Evolutionary conservation across 2,329 filamentous ascomycete species (phyloP), one percentile per base, ranked within the genome.

Genomic region (Exophiala aquamarina): DNA sequence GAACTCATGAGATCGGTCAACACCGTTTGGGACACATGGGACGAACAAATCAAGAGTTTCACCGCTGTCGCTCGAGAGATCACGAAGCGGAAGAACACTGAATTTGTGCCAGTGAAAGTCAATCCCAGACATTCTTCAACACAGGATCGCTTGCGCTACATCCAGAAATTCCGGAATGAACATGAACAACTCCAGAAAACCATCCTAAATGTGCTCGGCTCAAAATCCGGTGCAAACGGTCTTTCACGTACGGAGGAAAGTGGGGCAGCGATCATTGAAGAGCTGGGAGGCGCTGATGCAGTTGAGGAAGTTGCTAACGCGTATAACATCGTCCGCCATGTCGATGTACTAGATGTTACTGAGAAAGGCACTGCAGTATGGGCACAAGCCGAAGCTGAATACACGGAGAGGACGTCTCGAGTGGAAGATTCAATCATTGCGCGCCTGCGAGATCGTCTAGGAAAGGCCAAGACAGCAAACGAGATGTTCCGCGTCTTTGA

Each of bases 401-500:
- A 99, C 75, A 97, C 96, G 58, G 94, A 98, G 67, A 86, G 94
- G 31, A 98, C 94, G 8, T 92, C 93, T 14, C 83, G 93, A 50
- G 93, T 99, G 3, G 93, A 99, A 67, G 98, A 98, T 70, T 96
- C 93, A 3, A 98, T 99, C 68, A 99, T 99, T 66, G 90, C 93
- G 26, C 82, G 90, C 44, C 77, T 98, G 23, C 82, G 93, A 61
- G 93, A 98, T 69, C 87, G 93, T 49, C 78, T 98, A 46, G 93
- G 91, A 11, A 95, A 90, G 5, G 92, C 93, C 10, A 96, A 95
- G 76, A 95, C 90, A 53, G 93, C 93, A 32, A 97, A 95, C 64
- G 94, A 98, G 70, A 99, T 98, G 93, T 99, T 99, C 68, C 87
- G 94, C 44, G 93, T 99, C 52, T 98, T 98, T 67, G 97, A 93